Conservation (phyloP, 306 rosid genomes). For the Cicer yamashitae region DNA sequence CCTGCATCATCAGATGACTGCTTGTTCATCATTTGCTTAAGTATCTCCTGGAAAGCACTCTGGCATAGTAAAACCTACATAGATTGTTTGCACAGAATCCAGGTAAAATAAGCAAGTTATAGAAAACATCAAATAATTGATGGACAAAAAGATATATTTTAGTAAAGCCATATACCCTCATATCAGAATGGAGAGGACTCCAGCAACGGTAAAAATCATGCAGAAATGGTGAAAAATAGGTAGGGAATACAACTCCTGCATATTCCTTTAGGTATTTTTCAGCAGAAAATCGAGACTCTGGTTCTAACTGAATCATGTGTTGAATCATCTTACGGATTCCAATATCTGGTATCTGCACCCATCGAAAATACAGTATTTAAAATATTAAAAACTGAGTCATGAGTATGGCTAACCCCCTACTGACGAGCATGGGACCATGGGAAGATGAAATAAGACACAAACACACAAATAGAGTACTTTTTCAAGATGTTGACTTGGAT, state of each 20-base stretch:
- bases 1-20: slow-evolving; percentile 57
- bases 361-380: slow-evolving; percentile 35
- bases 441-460: slow-evolving; percentile 25
- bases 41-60: slow-evolving; percentile 88
- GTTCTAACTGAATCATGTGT: slow-evolving; percentile 96
- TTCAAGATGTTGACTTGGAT: slow-evolving; percentile 93
- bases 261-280: slow-evolving; percentile 83
- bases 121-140: slow-evolving; percentile 32
- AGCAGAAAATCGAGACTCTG: slow-evolving; percentile 86
- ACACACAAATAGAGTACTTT: slow-evolving; percentile 58
- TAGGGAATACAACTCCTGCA: slow-evolving; percentile 79
- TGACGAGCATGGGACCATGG: background rate
- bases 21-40: slow-evolving; percentile 81
- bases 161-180: slow-evolving; percentile 68
- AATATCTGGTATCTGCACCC: slow-evolving; percentile 84
- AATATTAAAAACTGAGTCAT: slow-evolving; percentile 24
- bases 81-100: slow-evolving; percentile 32
- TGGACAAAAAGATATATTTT: slow-evolving; percentile 9
- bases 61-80: slow-evolving; percentile 85
- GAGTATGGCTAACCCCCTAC: background rate
- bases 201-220: slow-evolving; percentile 93
- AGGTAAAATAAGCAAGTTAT: slow-evolving; percentile 41
- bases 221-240: slow-evolving; percentile 86
- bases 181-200: slow-evolving; percentile 90
- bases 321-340: slow-evolving; percentile 93